phyloP scores from a whole-genome alignment of 148 eudicot genomes.

The Dianthus caryophyllus region DNA sequence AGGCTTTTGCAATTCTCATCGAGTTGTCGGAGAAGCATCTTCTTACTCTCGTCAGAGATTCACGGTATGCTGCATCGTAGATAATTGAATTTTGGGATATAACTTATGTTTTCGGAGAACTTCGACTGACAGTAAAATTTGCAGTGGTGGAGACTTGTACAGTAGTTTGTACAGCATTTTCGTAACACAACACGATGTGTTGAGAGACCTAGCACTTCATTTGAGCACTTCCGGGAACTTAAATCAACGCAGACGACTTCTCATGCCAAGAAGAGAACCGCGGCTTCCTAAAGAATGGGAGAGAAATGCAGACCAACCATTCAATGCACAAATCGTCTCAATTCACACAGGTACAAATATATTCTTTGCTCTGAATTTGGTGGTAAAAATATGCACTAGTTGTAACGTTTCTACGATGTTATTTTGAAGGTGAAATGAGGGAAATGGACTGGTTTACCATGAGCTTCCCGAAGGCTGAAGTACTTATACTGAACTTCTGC shows the following conservation, averaged over 20 bases:
- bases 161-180: slow-evolving; percentile 67
- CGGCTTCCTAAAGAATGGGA: slow-evolving; percentile 78
- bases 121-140: slow-evolving; percentile 10
- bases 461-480: slow-evolving; percentile 82
- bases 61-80: slow-evolving; percentile 37
- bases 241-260: slow-evolving; percentile 51
- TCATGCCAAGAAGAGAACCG: slow-evolving; percentile 73
- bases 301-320: slow-evolving; percentile 58
- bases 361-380: too few species aligned
- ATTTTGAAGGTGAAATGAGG: slow-evolving; percentile 59
- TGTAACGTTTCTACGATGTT: slow-evolving; percentile 12
- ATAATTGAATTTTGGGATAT: background rate
- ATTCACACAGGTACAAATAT: slow-evolving; percentile 55
- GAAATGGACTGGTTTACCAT: slow-evolving; percentile 61
- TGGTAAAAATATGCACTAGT: slow-evolving; percentile 17
- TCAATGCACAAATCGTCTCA: slow-evolving; percentile 62
- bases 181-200: slow-evolving; percentile 77
- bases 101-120: background rate
- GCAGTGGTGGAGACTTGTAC: slow-evolving; percentile 69
- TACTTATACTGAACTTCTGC: slow-evolving; percentile 63
- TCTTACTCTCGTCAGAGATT: slow-evolving; percentile 59
- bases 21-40: slow-evolving; percentile 84
- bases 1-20: slow-evolving; percentile 69
- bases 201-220: slow-evolving; percentile 81
- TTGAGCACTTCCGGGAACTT: slow-evolving; percentile 40